Percentiles rank a stretch among this genome's conserved stretches.
phyloP scores from a whole-genome alignment of 2,329 filamentous ascomycete genomes.

The Curvularia sp. region DNA sequence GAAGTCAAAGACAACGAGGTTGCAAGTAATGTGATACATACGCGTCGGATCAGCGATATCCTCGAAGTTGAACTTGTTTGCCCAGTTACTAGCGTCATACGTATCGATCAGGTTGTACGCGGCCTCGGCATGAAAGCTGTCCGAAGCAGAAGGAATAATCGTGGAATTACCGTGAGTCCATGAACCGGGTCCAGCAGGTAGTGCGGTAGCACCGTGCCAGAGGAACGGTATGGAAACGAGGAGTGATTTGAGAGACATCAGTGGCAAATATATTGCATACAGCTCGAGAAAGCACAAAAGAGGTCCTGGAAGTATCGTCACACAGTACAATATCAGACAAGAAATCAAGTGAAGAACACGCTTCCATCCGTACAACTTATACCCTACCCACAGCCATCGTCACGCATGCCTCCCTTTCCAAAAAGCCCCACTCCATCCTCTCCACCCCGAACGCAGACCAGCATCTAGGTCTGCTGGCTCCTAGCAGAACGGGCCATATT shows the following conservation, averaged over 20 bases:
- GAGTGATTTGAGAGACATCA: conserved; percentile 29
- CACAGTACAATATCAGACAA: background rate
- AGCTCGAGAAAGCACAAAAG: conserved; percentile 9
- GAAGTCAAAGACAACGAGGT: background rate
- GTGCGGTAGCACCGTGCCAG: conserved; percentile 30
- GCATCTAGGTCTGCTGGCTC: conserved; percentile 19
- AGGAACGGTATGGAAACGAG: conserved; percentile 30
- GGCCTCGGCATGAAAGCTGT: conserved; percentile 21
- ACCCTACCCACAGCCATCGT: background rate
- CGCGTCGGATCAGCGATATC: conserved; percentile 48
- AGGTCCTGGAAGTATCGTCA: background rate
- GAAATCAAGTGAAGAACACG: background rate
- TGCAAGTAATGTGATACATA: conserved; percentile 18
- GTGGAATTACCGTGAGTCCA: conserved; percentile 35
- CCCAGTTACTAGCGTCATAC: conserved; percentile 51
- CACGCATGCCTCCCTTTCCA: conserved; percentile 6
- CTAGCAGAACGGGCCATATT: conserved; percentile 6
- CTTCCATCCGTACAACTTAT: conserved; percentile 21
- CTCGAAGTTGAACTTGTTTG: conserved; percentile 48
- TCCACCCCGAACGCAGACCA: background rate
- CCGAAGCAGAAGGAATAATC: conserved; percentile 8
- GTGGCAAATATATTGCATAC: conserved; percentile 4
- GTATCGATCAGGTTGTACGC: conserved; percentile 45
- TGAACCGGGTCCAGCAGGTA: conserved; percentile 33
- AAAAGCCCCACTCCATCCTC: conserved; percentile 3